Evolutionary conservation across 768 basidiomycete genomes (phyloP).

Genomic region (Ramaria sp.): DNA sequence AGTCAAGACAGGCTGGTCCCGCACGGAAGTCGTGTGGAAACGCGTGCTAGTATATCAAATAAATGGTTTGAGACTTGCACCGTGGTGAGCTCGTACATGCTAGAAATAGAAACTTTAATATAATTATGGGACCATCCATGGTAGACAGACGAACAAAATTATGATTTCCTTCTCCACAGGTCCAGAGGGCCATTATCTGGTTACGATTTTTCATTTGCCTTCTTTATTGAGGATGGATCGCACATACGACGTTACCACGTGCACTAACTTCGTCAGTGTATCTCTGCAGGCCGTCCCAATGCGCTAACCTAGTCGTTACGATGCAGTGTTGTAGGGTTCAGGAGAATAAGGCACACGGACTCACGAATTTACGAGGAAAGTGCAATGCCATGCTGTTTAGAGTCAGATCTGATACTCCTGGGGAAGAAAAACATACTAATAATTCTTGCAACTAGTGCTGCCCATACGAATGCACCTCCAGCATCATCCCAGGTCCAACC

Average conservation of each 20-base stretch:
- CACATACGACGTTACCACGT: slow-evolving; percentile 56
- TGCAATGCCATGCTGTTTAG: slow-evolving; percentile 55
- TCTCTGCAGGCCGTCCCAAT: slow-evolving; percentile 76
- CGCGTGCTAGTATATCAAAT: slow-evolving; percentile 39
- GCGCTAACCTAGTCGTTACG: slow-evolving; percentile 42
- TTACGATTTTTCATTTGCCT: background rate
- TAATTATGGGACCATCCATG: background rate
- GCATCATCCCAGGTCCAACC: slow-evolving; percentile 51
- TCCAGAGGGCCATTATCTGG: slow-evolving; percentile 57
- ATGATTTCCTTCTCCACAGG: slow-evolving; percentile 71
- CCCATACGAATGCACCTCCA: slow-evolving; percentile 59
- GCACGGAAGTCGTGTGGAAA: slow-evolving; percentile 75
- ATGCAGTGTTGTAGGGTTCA: background rate
- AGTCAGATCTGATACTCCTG: too few species aligned
- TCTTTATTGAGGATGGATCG: background rate
- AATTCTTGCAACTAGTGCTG: slow-evolving; percentile 51
- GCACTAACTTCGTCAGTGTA: slow-evolving; percentile 78
- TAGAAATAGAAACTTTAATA: background rate
- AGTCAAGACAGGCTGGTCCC: slow-evolving; percentile 50
- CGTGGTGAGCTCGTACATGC: slow-evolving; percentile 21
- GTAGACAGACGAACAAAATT: slow-evolving; percentile 43
- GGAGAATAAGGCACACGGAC: slow-evolving; percentile 14
- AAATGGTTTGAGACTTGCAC: slow-evolving; percentile 23
- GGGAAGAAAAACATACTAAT: slow-evolving; percentile 40
- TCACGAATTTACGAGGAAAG: slow-evolving; percentile 62